Evolutionary conservation across 78 protist genomes (phyloP), one percentile per base, ranked within the genome.

Genomic region (Speleostelium caveatum): DNA sequence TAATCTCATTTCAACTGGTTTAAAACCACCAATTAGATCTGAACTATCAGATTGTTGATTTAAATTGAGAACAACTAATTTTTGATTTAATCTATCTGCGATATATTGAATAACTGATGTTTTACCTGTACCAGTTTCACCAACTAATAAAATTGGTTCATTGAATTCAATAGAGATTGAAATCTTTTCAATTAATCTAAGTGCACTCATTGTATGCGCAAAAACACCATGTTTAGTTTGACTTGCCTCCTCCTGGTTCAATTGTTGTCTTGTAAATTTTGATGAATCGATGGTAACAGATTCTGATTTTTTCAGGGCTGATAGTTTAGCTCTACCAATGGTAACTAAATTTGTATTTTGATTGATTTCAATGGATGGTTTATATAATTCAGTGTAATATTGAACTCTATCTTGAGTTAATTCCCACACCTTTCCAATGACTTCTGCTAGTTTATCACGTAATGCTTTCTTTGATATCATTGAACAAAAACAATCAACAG

Each of bases 41-140:
- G 96, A 2, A 30, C 95, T 30, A 30, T 98, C 99, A 5, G 96
- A 89, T 95, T 99, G 99, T 88, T 97, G 98, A 68, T 75, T 93
- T 71, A 98, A 90, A 95, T 99, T 99, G 80, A 95, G 42, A 10
- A 96, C 99, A 16, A 93, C 78, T 41, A 98, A 90, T 56, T 36
- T 79, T 63, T 61, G 62, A 33, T 96, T 95, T 3, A 94, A 39
- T 38, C 17, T 42, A 26, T 36, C 53, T 16, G 99, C 99, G 35
- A 99, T 94, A n/a, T 96, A 68, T 86, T 98, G 99, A 28, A 99
- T 97, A 0, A 89, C 71, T 5, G 97, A 42, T 8, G 99, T 98
- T 94, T 99, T 99, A 59, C 99, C 99, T 0, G 94, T 88, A 35
- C 99, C 99, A 35, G 99, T 97, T 67, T 97, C 99, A 33, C 99